Percentiles rank a stretch among this genome's conserved stretches.
Conservation (phyloP, 305 asterid species). For the Fraxinus dipetala region DNA sequence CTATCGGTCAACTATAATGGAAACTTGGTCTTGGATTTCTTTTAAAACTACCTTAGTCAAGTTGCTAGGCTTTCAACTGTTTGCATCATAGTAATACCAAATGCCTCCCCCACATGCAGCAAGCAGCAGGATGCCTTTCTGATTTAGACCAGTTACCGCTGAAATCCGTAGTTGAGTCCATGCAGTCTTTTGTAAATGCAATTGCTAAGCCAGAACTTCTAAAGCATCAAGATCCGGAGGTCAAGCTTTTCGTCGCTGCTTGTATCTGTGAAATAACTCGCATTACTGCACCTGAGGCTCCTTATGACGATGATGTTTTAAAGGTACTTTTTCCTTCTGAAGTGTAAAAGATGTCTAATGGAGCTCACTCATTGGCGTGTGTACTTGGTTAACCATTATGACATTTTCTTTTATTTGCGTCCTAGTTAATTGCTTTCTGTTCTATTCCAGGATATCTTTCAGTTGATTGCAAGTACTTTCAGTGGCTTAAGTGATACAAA, state of each 20-base stretch:
- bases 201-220: constrained; percentile 80
- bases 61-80: constrained; percentile 15
- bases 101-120: constrained; percentile 55
- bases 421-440: constrained; percentile 27
- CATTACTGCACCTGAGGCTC: constrained; percentile 95
- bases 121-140: constrained; percentile 72
- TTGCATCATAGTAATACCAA: constrained; percentile 21
- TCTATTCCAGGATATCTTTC: constrained; percentile 74
- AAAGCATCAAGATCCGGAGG: constrained; percentile 91
- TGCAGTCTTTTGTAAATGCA: constrained; percentile 76
- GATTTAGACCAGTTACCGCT: constrained; percentile 92
- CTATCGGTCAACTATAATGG: not conserved
- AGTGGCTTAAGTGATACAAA: constrained; percentile 74
- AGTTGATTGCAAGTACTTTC: constrained; percentile 86
- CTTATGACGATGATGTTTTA: constrained; percentile 65
- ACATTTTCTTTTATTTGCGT: constrained; percentile 12
- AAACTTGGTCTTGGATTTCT: constrained; percentile 12
- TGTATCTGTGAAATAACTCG: constrained; percentile 96
- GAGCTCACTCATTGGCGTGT: constrained; percentile 19
- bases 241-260: constrained; percentile 87
- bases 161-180: constrained; percentile 62
- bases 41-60: not conserved
- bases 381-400: constrained; percentile 14
- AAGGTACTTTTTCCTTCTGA: constrained; percentile 53
- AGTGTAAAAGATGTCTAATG: constrained; percentile 11